A percentile compares a stretch with the other conserved stretches of the same genome.
phyloP scores from a whole-genome alignment of 345 rosid species.

The Citrus unshiu region DNA sequence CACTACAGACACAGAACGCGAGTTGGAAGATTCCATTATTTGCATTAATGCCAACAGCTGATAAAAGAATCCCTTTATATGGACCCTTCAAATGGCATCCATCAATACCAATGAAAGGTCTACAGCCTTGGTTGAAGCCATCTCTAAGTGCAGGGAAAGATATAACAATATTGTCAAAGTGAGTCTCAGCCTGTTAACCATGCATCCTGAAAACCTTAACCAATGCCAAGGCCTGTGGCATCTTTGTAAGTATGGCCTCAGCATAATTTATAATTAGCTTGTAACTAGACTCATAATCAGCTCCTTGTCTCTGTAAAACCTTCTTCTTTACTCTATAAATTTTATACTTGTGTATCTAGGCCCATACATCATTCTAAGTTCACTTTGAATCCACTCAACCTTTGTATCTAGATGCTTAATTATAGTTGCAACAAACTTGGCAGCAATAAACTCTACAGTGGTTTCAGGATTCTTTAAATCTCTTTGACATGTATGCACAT shows the following conservation, averaged over 20 bases:
- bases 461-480: too few species aligned
- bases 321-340: neutral
- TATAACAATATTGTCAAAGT: neutral
- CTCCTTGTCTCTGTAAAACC: neutral
- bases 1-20: neutral
- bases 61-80: neutral
- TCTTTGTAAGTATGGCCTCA: neutral
- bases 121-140: too few species aligned
- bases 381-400: neutral
- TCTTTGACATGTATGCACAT: too few species aligned
- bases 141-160: too few species aligned
- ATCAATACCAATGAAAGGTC: too few species aligned
- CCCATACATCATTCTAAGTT: neutral
- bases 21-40: neutral
- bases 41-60: rapidly evolving
- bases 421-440: too few species aligned
- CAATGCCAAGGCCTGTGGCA: neutral
- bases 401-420: neutral
- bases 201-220: neutral
- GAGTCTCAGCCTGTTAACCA: rapidly evolving
- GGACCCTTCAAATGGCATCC: neutral
- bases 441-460: too few species aligned
- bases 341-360: neutral
- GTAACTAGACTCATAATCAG: neutral
- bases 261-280: neutral